These are phyloP conservation scores for Colletotrichum kahawae DNA, from an alignment of 2,329 filamentous ascomycete species.

Conservation along the genomic window DNA sequence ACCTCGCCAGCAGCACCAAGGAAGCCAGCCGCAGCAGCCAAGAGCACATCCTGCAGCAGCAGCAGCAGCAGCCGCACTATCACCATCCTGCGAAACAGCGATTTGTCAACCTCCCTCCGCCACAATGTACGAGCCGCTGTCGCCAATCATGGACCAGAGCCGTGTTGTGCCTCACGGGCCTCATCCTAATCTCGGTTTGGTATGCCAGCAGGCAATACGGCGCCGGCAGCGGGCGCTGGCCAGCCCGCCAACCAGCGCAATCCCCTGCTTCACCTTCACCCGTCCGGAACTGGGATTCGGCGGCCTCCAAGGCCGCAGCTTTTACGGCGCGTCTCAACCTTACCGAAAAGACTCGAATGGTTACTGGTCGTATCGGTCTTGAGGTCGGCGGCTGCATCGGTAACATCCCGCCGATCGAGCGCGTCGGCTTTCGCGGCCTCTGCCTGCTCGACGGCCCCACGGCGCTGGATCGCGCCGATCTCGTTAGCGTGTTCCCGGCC, in stretches of 20 bases:
- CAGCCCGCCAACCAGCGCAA: constrained; percentile 7
- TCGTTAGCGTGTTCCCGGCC: constrained; percentile 70
- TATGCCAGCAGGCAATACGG: constrained; percentile 19
- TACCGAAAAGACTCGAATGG: constrained; percentile 79
- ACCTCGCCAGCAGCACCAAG: background rate
- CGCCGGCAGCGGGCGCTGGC: constrained; percentile 17
- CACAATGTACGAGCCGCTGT: background rate
- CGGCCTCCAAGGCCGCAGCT: constrained; percentile 72
- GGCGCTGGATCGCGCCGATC: constrained; percentile 56
- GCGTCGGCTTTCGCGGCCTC: constrained; percentile 71
- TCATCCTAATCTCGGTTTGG: constrained; percentile 20
- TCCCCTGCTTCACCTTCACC: constrained; percentile 12
- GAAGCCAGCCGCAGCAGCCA: background rate
- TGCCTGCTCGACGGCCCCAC: constrained; percentile 86
- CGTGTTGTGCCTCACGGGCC: constrained; percentile 21
- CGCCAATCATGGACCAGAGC: constrained; percentile 4
- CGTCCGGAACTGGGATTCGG: constrained; percentile 61
- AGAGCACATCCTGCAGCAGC: background rate
- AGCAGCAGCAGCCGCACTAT: background rate
- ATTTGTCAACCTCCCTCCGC: background rate
- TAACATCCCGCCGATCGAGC: constrained; percentile 60
- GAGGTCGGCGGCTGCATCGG: constrained; percentile 72
- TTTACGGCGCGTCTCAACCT: constrained; percentile 74
- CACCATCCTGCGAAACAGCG: background rate
- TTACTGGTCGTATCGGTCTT: constrained; percentile 77